Conservation (phyloP, 2,329 filamentous ascomycete species). For the Cadophora sp. region DNA sequence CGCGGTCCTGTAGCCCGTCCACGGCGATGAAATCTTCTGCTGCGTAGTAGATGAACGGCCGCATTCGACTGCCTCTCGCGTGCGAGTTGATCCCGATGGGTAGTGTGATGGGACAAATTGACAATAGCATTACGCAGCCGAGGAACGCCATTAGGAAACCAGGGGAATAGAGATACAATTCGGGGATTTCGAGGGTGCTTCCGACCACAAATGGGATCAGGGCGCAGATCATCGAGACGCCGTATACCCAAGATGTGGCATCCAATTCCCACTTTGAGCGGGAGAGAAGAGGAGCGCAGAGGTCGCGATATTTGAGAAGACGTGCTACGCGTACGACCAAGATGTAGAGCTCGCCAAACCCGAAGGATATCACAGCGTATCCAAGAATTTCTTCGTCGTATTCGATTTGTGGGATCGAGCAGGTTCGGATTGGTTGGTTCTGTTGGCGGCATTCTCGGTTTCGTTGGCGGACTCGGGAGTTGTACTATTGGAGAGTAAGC, state of each 20-base stretch:
- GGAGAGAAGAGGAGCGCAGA: conserved; percentile 36
- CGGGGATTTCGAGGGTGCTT: conserved; percentile 28
- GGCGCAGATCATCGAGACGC: conserved; percentile 35
- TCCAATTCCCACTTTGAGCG: conserved; percentile 36
- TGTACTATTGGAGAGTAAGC: conserved; percentile 13
- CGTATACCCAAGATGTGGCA: conserved; percentile 38
- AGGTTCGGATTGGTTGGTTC: conserved; percentile 15
- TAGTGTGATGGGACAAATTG: conserved; percentile 79
- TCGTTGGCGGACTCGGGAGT: conserved; percentile 29
- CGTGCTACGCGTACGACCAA: conserved; percentile 30
- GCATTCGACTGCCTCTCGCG: conserved; percentile 31
- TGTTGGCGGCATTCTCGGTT: conserved; percentile 26
- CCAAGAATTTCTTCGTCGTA: conserved; percentile 35
- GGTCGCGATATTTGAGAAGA: conserved; percentile 29
- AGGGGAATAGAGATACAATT: conserved; percentile 57
- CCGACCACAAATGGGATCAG: conserved; percentile 38
- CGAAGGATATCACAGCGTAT: conserved; percentile 35
- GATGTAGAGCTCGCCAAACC: conserved; percentile 36
- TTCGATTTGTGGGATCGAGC: conserved; percentile 31
- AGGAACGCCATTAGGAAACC: conserved; percentile 87
- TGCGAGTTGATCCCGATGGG: conserved; percentile 39
- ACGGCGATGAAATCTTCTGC: conserved; percentile 40
- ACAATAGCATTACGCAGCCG: conserved; percentile 78
- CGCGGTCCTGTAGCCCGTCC: conserved; percentile 38
- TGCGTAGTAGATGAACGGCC: conserved; percentile 38